Evolutionary conservation across 371 early-diverging fungal species (phyloP), one percentile per base, ranked within the genome.

Genomic region (Choanephora cucurbitarum): DNA sequence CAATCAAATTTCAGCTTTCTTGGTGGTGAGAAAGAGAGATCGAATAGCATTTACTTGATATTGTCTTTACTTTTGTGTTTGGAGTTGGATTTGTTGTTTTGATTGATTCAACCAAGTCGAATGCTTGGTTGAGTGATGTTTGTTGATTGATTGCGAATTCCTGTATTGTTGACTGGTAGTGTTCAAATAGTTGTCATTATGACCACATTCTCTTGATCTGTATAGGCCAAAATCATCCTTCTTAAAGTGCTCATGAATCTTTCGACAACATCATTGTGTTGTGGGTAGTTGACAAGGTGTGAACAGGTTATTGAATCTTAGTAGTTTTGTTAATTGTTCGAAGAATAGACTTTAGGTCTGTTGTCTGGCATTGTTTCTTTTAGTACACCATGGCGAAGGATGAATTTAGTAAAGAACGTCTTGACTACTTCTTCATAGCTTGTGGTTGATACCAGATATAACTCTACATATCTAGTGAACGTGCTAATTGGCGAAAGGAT

Each of bases 1-100:
- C 53, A 53, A 22, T 53, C 44, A 33, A 44, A 53, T 22, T 44
- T 3, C 7, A 53, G 15, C 33, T 53, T 53, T 44, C 53, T 54
- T 11, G 54, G 54, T 23, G 44, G 44, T 34, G 46, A 23, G 8
- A 54, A 45, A 3, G 22, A 22, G 7, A 33, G 21, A 23, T 54
- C 45, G 37, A 54, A 54, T 14, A 45, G 10, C 17, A 54, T 23
- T 5, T 45, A 45, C 45, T 44, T 18, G 14, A 45, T 22, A 33
- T 34, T 39, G 18, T 21, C 28, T 56, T 21, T 21, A 24, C n/a
- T n/a, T n/a, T n/a, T n/a, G n/a, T n/a, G n/a, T n/a, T n/a, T n/a
- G n/a, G n/a, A n/a, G n/a, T 47, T 15, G 41, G 44, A 52, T 52
- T 52, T 44, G 5, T 44, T 32, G 32, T 23, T 1, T 15, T 33